Conservation (phyloP, 2,329 filamentous ascomycete genomes). For the Aspergillus aculeatus region DNA sequence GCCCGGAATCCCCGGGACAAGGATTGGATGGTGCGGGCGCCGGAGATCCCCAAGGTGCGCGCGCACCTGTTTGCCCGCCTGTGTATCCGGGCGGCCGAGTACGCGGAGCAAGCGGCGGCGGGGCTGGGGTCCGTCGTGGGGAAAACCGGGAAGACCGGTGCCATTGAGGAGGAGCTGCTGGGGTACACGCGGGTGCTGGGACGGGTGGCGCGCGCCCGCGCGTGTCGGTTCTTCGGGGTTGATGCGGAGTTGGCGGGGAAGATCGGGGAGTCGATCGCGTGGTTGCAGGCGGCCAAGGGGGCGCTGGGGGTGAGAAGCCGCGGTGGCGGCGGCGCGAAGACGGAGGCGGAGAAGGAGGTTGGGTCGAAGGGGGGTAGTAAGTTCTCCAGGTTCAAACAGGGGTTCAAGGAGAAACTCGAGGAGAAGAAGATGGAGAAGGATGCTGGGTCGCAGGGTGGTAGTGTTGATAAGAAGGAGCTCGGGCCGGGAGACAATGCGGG, state of each 20-base stretch:
- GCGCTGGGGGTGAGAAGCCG: constrained; percentile 65
- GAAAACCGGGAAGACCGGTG: constrained; percentile 21
- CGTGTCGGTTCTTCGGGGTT: constrained; percentile 85
- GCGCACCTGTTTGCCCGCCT: constrained; percentile 84
- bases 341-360: constrained; percentile 45
- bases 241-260: constrained; percentile 81
- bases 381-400: constrained; percentile 64
- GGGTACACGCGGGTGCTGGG: constrained; percentile 75
- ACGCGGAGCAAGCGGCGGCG: constrained; percentile 70
- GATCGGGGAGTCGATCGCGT: constrained; percentile 81
- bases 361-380: constrained; percentile 28
- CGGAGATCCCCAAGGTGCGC: constrained; percentile 82
- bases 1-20: constrained; percentile 77
- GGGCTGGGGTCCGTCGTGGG: constrained; percentile 44
- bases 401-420: constrained; percentile 73
- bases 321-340: constrained; percentile 28
- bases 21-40: constrained; percentile 95
- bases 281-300: constrained; percentile 74
- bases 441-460: constrained; percentile 38
- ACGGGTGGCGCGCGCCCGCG: constrained; percentile 74
- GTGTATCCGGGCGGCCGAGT: constrained; percentile 83
- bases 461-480: constrained; percentile 29
- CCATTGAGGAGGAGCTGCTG: constrained; percentile 63
- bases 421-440: constrained; percentile 75
- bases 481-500: constrained; percentile 72